These are phyloP conservation scores for Fragilaria crotonensis DNA, from an alignment of 108 stramenopile genomes.

Conservation along the genomic window DNA sequence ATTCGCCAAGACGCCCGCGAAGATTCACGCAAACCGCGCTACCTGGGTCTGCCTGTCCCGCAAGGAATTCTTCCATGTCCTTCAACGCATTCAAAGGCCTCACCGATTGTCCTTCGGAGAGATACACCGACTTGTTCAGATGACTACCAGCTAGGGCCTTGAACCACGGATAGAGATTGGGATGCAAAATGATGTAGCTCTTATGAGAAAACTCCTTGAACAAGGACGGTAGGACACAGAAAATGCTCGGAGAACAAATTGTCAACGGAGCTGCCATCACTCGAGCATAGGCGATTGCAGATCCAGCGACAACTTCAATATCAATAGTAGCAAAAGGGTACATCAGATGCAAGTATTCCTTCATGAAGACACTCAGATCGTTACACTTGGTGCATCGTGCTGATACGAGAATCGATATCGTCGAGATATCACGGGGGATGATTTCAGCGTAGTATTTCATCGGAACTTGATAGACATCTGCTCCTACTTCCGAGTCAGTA, in stretches of 20 bases:
- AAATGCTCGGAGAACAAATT: neutral
- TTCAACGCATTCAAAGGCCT: neutral
- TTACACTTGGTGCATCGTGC: neutral
- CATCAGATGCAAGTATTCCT: neutral
- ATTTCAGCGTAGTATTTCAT: neutral
- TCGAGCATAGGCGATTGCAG: slow-evolving; percentile 2
- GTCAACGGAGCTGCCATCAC: neutral
- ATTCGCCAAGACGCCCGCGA: slow-evolving; percentile 1
- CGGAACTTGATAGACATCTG: neutral
- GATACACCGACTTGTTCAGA: neutral
- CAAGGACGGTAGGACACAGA: neutral
- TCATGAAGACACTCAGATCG: neutral
- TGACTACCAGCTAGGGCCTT: neutral
- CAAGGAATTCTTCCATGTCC: neutral
- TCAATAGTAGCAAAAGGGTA: neutral
- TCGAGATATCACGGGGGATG: neutral
- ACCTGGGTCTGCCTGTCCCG: neutral
- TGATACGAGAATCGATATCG: neutral
- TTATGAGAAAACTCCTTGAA: neutral
- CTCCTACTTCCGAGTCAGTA: neutral
- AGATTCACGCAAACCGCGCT: neutral
- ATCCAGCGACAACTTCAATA: neutral
- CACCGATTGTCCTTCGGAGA: neutral
- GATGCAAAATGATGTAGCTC: neutral
- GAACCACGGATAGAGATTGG: neutral